A percentile compares a stretch with the other conserved stretches of the same genome.
These are phyloP conservation scores for Mediolabrus comicus DNA, from an alignment of 108 stramenopile genomes.

Conservation along the genomic window DNA sequence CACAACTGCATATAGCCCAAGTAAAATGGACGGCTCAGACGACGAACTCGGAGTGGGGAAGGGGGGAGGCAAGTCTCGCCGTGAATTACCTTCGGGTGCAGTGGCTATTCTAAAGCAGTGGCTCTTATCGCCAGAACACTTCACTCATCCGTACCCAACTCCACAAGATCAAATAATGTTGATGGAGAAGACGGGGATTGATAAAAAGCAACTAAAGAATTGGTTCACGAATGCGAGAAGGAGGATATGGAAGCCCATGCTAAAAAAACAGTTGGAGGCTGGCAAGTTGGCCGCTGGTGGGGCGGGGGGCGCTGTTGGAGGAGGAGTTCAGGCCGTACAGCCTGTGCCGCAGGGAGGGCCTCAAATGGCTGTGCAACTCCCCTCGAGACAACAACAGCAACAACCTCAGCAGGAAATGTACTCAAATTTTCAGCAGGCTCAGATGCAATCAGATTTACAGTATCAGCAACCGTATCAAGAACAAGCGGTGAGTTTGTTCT, in stretches of 20 bases:
- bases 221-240: constrained; percentile 96
- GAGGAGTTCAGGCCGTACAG: constrained; percentile 31
- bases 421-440: constrained; percentile 46
- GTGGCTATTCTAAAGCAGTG: constrained; percentile 89
- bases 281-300: constrained; percentile 73
- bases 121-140: constrained; percentile 89
- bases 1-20: neutral
- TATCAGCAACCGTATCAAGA: constrained; percentile 4
- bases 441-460: constrained; percentile 18
- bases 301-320: constrained; percentile 39
- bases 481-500: neutral
- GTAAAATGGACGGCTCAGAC: neutral
- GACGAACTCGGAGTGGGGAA: constrained; percentile 12
- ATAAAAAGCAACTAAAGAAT: constrained; percentile 95
- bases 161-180: constrained; percentile 90
- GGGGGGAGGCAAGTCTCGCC: constrained; percentile 71
- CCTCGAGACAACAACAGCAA: neutral
- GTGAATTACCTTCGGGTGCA: constrained; percentile 89
- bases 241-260: constrained; percentile 95
- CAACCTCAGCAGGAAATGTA: constrained; percentile 30
- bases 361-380: neutral
- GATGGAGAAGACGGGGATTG: constrained; percentile 93
- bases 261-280: constrained; percentile 89
- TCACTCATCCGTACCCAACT: constrained; percentile 91
- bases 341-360: constrained; percentile 1